Evolutionary conservation across 768 basidiomycete species (phyloP).

Genomic region (Pleurotus cornucopiae): DNA sequence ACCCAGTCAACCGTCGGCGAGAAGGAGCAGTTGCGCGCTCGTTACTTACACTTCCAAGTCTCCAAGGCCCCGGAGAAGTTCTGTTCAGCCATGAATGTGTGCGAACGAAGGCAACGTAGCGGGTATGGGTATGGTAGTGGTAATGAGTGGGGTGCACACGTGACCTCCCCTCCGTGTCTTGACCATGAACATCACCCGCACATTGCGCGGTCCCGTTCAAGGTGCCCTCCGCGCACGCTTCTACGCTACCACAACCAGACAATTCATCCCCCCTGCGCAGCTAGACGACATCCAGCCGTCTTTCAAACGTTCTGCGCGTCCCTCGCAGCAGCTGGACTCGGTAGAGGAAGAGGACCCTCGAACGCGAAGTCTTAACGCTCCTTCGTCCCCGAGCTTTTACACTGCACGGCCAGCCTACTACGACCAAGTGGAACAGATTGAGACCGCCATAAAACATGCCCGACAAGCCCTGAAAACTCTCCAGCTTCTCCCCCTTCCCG

Average conservation of each 20-base stretch:
- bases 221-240: background rate
- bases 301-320: background rate
- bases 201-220: background rate
- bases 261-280: slow-evolving; percentile 11
- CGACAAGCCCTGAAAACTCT: slow-evolving; percentile 56
- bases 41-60: slow-evolving; percentile 81
- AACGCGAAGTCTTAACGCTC: slow-evolving; percentile 19
- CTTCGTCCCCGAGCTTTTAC: slow-evolving; percentile 78
- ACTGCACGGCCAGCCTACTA: slow-evolving; percentile 74
- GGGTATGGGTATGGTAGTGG: background rate
- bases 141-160: slow-evolving; percentile 8
- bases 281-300: slow-evolving; percentile 6
- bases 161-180: slow-evolving; percentile 11
- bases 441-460: slow-evolving; percentile 55
- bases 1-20: background rate
- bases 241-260: background rate
- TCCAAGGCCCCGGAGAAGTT: slow-evolving; percentile 92
- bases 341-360: slow-evolving; percentile 5
- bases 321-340: background rate
- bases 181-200: slow-evolving; percentile 10
- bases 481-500: slow-evolving; percentile 77
- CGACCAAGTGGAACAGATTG: slow-evolving; percentile 65
- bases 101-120: background rate
- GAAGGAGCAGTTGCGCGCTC: background rate
- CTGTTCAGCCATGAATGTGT: slow-evolving; percentile 45